Base-by-base conservation (phyloP, 805 yeast species). In the Candida insectorum region DNA sequence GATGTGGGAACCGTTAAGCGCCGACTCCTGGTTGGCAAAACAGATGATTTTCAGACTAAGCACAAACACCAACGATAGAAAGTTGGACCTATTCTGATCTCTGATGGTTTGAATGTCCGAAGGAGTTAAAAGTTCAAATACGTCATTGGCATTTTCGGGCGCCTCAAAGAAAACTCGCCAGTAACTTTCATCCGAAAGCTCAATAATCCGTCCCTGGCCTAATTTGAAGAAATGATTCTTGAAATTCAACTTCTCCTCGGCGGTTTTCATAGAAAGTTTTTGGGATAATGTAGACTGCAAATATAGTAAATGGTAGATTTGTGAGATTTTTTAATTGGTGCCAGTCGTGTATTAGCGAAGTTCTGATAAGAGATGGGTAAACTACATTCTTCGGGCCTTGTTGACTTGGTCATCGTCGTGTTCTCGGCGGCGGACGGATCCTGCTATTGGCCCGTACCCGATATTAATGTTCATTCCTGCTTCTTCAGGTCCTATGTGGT, bases 201-300 rank as follows among this genome's bases (percentile, higher is more conserved):
- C 49, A 9, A 68, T 54, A 8, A 62, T 44, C 25, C 65, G 45
- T 17, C 71, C 64, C 28, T 73, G 79, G 4, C 77, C 73, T 17
- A 85, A 69, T 41, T 68, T 64, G 48, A 71, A 70, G 40, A 84
- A 73, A 48, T 79, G 85, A 48, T 71, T 72, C 51, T 75, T 78
- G 55, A 77, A 73, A 34, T 65, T 63, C 24, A 75, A 60, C 49
- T 71, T 81, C 16, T 89, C 84, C 37, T 84, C 91, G n/a, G 81
- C 64, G 20, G 81, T 73, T 26, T 82, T 88, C 95, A 86, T 86
- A 11, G 11, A 20, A 20, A n/a, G n/a, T n/a, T n/a, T n/a, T n/a
- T n/a, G n/a, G n/a, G 22, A 20, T 11, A 20, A 20, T 20, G n/a
- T n/a, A n/a, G n/a, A n/a, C n/a, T n/a, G n/a, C n/a, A n/a, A n/a